These are phyloP conservation scores for Schoenoplectus tabernaemontani DNA, from an alignment of 202 grass and related monocot species.

Conservation along the genomic window DNA sequence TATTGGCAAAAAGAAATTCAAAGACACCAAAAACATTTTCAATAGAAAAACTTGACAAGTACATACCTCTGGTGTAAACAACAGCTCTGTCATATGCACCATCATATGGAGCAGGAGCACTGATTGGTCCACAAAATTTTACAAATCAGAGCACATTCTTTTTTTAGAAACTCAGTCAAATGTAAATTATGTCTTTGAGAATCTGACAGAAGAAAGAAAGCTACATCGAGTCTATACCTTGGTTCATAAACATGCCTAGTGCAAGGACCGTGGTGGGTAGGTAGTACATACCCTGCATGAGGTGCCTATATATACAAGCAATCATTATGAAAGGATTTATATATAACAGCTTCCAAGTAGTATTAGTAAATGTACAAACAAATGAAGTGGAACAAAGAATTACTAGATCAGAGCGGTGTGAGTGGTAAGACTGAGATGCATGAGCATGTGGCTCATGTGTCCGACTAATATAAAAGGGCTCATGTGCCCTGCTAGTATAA, in stretches of 20 bases:
- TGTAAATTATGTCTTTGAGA: neutral
- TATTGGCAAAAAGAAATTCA: neutral
- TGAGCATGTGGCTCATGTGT: neutral
- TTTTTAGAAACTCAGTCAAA: neutral
- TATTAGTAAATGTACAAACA: neutral
- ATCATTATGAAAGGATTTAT: neutral
- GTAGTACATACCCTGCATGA: constrained; percentile 64
- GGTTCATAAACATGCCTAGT: constrained; percentile 41
- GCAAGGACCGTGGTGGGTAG: constrained; percentile 22
- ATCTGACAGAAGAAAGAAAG: neutral
- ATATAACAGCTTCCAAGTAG: neutral
- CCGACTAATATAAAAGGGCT: neutral
- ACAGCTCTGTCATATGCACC: constrained; percentile 5
- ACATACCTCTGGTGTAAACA: constrained; percentile 10
- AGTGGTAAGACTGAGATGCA: constrained; percentile 45
- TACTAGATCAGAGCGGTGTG: constrained; percentile 53
- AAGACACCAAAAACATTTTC: neutral
- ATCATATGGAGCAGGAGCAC: constrained; percentile 4
- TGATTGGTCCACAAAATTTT: neutral
- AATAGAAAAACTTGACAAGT: neutral
- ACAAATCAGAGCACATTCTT: neutral
- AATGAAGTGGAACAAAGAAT: constrained; percentile 9
- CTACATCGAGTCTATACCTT: constrained; percentile 25
- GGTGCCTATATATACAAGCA: constrained; percentile 49
- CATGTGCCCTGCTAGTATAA: neutral